These are phyloP conservation scores for Penicillium coffeae DNA, from an alignment of 495 filamentous ascomycete genomes.

Conservation along the genomic window DNA sequence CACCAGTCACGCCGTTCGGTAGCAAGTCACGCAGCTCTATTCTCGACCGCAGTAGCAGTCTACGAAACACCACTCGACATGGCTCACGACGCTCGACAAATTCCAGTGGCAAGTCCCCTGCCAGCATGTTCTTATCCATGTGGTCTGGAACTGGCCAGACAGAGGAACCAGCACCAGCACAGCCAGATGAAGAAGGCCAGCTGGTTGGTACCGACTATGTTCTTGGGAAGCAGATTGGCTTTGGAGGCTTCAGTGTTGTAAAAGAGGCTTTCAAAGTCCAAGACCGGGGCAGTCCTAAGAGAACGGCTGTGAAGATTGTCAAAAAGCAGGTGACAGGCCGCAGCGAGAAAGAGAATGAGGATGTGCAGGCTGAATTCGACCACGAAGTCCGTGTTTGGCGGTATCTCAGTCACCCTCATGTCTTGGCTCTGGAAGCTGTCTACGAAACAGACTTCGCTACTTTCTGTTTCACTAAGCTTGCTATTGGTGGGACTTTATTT, in stretches of 20 bases:
- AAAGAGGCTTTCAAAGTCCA: constrained; percentile 70
- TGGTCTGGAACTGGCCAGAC: constrained; percentile 35
- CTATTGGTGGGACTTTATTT: constrained; percentile 66
- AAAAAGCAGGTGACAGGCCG: constrained; percentile 55
- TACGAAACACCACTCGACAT: constrained; percentile 35
- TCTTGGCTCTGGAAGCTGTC: constrained; percentile 62
- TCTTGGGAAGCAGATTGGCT: constrained; percentile 66
- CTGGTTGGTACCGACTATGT: constrained; percentile 70
- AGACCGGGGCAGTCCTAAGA: constrained; percentile 45
- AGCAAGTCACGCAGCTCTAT: constrained; percentile 41
- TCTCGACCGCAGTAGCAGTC: constrained; percentile 37
- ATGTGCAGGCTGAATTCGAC: constrained; percentile 68
- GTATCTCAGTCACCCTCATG: constrained; percentile 61
- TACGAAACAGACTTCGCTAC: constrained; percentile 70
- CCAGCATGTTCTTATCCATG: constrained; percentile 56
- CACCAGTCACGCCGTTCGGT: constrained; percentile 35
- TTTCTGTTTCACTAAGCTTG: constrained; percentile 69
- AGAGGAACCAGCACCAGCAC: constrained; percentile 36
- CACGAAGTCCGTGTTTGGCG: constrained; percentile 72
- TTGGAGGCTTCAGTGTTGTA: constrained; percentile 67
- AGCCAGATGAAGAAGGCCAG: constrained; percentile 69
- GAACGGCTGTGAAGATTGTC: constrained; percentile 69
- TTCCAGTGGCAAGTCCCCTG: constrained; percentile 51
- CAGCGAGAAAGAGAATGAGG: constrained; percentile 62
- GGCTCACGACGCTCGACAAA: constrained; percentile 43